Evolutionary conservation across 2,329 filamentous ascomycete genomes (phyloP).

Genomic region (Pyrenophora seminiperda): DNA sequence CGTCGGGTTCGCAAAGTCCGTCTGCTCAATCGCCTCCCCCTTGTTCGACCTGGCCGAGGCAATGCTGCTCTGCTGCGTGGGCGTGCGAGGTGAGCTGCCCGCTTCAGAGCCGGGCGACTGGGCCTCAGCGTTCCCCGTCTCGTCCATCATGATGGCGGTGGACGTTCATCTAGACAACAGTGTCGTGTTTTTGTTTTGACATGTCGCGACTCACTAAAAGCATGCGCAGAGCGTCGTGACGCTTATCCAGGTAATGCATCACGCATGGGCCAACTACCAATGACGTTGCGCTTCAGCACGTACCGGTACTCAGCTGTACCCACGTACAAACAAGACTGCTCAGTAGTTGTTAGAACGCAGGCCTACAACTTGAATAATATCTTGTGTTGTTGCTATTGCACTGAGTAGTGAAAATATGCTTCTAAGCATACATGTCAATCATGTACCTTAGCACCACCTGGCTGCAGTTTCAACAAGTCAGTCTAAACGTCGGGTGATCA

Average conservation of each 20-base stretch:
- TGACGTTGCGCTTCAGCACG: conserved; percentile 9
- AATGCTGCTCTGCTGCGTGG: conserved; percentile 45
- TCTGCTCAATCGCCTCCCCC: conserved; percentile 31
- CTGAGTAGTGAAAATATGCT: too few relatives aligned
- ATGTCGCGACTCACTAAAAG: conserved; percentile 8
- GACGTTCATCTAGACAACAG: conserved; percentile 28
- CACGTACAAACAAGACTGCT: conserved; percentile 1
- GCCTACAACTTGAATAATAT: too few relatives aligned
- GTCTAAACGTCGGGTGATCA: conserved; percentile 58
- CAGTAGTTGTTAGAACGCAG: too few relatives aligned
- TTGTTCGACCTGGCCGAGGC: conserved; percentile 20
- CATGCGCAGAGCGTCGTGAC: conserved; percentile 10
- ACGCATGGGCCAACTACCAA: conserved; percentile 15
- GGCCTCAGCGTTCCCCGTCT: conserved; percentile 35
- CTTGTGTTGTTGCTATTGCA: too few relatives aligned
- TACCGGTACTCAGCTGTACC: too few relatives aligned
- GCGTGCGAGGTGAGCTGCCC: conserved; percentile 37
- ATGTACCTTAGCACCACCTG: too few relatives aligned
- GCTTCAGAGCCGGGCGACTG: conserved; percentile 21
- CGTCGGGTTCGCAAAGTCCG: conserved; percentile 43
- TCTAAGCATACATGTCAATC: too few relatives aligned
- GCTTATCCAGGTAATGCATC: conserved; percentile 11
- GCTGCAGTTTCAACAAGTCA: conserved; percentile 35
- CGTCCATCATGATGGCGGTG: conserved; percentile 32
- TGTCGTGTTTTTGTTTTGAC: conserved; percentile 3